Base-by-base conservation (phyloP, 176 grass and related monocot genomes). In the Tillandsia fasciculata region DNA sequence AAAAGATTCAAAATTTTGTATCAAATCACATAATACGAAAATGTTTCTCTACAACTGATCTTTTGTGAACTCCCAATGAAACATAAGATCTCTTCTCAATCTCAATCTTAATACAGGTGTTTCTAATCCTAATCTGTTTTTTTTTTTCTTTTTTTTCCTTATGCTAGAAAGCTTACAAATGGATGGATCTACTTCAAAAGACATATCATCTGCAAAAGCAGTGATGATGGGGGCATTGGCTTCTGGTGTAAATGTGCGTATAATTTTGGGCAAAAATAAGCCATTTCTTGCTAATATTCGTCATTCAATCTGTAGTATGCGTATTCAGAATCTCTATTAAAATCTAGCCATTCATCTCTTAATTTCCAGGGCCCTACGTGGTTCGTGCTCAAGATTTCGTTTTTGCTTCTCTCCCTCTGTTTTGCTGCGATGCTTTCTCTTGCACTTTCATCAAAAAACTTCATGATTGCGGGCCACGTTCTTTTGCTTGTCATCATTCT, bases 211-310 rank as follows among this genome's bases (percentile, higher is more conserved):
- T 18, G 56, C 56, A 61, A 66, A 96, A 83, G 89, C 93, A 72
- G 79, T 96, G 15, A 66, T 96, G 24, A 70, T 91, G 72, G 92
- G 88, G 76, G 86, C 92, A 28, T 76, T 96, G 48, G 90, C 92
- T 20, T 88, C 92, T 84, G 92, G 92, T 80, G 86, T 89, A 50
- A 89, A 91, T 85, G 88, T 92, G 47, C 52, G 77, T 70, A 48
- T 89, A 50, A 89, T 89, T 85, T 85, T 92, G 47, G 52, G 77
- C 66, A 48, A 6, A 42, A 73, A 9, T 47, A 10, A 17, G 53
- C 12, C 65, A 29, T 64, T 65, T 70, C 9, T 64, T 58, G 61
- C 50, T 53, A 13, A 53, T 78, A 10, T 53, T 78, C 6, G 52
- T 71, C 49, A 49, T 50, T 80, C 54, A 73, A 65, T 7, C 15